Conservation (phyloP, 495 filamentous ascomycete genomes). For the Aspergillus sparsus region DNA sequence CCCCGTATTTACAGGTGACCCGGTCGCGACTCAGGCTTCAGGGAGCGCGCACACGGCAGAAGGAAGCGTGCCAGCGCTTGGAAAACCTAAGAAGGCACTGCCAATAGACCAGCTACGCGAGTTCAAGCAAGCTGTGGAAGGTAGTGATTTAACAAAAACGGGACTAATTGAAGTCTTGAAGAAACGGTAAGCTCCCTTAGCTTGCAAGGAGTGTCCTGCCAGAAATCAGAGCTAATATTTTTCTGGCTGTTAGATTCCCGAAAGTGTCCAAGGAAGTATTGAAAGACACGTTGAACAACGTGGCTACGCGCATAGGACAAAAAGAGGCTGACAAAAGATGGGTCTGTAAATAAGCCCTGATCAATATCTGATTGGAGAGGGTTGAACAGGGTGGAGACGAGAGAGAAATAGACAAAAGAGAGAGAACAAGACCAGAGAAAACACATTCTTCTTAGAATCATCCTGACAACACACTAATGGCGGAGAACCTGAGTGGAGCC, state of each 20-base stretch:
- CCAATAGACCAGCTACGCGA: slow-evolving; percentile 63
- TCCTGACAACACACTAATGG: too few relatives aligned
- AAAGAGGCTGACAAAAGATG: slow-evolving; percentile 66
- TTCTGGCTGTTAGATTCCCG: slow-evolving; percentile 56
- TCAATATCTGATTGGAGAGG: neutral
- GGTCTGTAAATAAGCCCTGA: slow-evolving; percentile 41
- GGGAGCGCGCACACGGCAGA: slow-evolving; percentile 14
- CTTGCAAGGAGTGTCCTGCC: slow-evolving; percentile 2
- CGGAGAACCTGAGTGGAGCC: too few relatives aligned
- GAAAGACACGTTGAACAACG: slow-evolving; percentile 67
- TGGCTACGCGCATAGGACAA: slow-evolving; percentile 66
- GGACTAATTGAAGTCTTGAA: slow-evolving; percentile 76
- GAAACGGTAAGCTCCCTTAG: slow-evolving; percentile 49
- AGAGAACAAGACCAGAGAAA: too few relatives aligned
- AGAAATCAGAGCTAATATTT: slow-evolving; percentile 15
- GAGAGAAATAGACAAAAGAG: too few relatives aligned
- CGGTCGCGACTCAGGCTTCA: slow-evolving; percentile 11
- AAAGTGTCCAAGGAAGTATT: slow-evolving; percentile 70
- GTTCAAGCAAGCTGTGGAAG: slow-evolving; percentile 71
- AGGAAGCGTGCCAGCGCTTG: slow-evolving; percentile 18
- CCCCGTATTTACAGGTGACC: slow-evolving; percentile 29
- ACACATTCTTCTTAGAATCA: too few relatives aligned
- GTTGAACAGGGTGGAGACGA: too few relatives aligned
- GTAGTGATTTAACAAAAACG: slow-evolving; percentile 71
- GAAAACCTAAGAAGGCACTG: slow-evolving; percentile 41